Base-by-base conservation (phyloP, 1,284 basidiomycete genomes). In the Microbotryomycetes sp. region DNA sequence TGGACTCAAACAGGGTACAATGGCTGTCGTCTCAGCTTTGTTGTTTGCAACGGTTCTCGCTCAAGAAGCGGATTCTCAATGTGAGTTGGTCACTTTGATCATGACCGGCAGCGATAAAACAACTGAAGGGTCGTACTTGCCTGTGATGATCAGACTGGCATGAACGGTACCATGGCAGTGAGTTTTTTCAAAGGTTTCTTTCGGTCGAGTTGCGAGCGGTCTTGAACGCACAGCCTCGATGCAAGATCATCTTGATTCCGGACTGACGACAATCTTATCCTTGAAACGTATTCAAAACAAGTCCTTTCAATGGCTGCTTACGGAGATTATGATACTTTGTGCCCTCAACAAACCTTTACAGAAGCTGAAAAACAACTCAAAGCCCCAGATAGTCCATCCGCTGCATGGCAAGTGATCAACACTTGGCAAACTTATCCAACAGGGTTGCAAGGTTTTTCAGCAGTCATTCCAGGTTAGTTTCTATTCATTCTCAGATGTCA, bases 261-360 rank as follows among this genome's bases (percentile, higher is more conserved):
- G n/a, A n/a, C n/a, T n/a, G n/a, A n/a, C n/a, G n/a, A n/a, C n/a
- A n/a, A n/a, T n/a, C n/a, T n/a, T n/a, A n/a, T n/a, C n/a, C n/a
- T n/a, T n/a, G n/a, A n/a, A n/a, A n/a, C n/a, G n/a, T n/a, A n/a
- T n/a, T n/a, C n/a, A n/a, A 42, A 59, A 47, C 28, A 50, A 29
- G 56, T 59, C n/a, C 64, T 71, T 26, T 64, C 63, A 23, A 68
- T 71, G 69, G 58, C 64, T 0, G 64, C 70, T 6, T 70, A 72
- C 57, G 58, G 53, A 3, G 48, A 49, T 49, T 67, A 71, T 57
- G 52, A 50, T 6, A 67, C 65, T 5, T 56, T 59, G 19, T 72
- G 71, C 57, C 61, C 65, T 0, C 29, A 54, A 46, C 63, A 64
- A 54, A 65, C 67, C 7, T 72, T 72, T 49, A 62, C 60, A 6